A percentile compares a stretch with the other conserved stretches of the same genome.
Conservation (phyloP, 371 early-diverging fungal genomes). For the Chytridium lagenaria region DNA sequence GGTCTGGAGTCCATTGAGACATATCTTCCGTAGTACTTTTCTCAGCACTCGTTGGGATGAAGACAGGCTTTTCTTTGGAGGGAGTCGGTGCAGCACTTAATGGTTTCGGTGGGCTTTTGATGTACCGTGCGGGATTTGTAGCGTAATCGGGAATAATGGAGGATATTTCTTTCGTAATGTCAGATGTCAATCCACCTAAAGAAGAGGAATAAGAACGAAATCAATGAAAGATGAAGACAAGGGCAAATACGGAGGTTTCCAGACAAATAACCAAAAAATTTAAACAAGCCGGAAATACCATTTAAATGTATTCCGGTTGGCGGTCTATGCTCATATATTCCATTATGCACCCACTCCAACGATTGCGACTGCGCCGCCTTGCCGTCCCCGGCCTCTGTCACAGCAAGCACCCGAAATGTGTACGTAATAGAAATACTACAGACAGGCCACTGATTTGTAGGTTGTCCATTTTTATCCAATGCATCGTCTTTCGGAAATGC, state of each 20-base stretch:
- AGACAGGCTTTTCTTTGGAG: too few species aligned
- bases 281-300: too few species aligned
- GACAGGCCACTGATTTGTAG: not conserved
- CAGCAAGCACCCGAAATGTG: slow-evolving; percentile 8
- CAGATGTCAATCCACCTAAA: not conserved
- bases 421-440: not conserved
- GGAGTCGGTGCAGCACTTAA: not conserved
- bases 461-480: slow-evolving; percentile 1
- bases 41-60: too few species aligned
- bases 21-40: not conserved
- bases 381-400: slow-evolving; percentile 14
- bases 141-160: not conserved
- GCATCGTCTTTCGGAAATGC: not conserved
- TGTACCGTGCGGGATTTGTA: not conserved
- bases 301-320: too few species aligned
- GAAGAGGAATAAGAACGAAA: not conserved
- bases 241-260: too few species aligned
- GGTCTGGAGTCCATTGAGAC: not conserved
- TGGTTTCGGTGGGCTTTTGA: not conserved
- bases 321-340: not conserved
- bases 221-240: not conserved
- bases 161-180: not conserved
- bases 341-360: not conserved
- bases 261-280: too few species aligned
- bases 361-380: not conserved